phyloP scores from a whole-genome alignment of 306 rosid genomes.

The Notholithocarpus densiflorus region DNA sequence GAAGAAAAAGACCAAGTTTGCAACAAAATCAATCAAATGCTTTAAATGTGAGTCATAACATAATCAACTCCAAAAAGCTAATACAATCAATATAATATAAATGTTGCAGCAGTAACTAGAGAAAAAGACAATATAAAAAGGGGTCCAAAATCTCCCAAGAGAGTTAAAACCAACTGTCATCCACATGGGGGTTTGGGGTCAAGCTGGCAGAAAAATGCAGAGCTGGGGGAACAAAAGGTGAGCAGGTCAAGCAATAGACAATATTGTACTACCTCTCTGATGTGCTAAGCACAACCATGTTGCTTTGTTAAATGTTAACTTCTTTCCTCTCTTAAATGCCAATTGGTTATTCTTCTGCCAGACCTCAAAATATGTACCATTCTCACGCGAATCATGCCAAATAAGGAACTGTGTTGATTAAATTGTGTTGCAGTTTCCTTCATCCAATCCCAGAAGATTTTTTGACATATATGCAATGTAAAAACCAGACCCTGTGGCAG shows the following conservation, averaged over 20 bases:
- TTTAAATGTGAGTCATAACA: no score
- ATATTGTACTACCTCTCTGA: background rate
- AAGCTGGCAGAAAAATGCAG: constrained; percentile 11
- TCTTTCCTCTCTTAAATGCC: background rate
- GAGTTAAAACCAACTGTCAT: constrained; percentile 6
- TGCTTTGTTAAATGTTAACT: background rate
- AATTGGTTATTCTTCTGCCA: background rate
- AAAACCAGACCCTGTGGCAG: no score
- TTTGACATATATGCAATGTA: background rate
- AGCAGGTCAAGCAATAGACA: background rate
- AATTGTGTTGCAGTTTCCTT: background rate
- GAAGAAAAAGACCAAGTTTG: no score
- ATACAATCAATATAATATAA: background rate
- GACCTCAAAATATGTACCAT: background rate
- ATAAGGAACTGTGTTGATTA: background rate
- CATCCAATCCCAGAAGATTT: background rate
- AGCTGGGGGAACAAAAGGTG: background rate
- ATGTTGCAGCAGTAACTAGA: background rate
- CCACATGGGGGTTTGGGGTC: constrained; percentile 7
- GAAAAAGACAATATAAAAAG: background rate
- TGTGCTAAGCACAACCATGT: background rate
- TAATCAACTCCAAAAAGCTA: no score
- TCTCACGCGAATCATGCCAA: background rate
- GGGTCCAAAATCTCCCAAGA: background rate
- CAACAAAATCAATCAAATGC: no score